Base-by-base conservation (phyloP, 2,329 filamentous ascomycete genomes). In the Sordariomycetes sp. region DNA sequence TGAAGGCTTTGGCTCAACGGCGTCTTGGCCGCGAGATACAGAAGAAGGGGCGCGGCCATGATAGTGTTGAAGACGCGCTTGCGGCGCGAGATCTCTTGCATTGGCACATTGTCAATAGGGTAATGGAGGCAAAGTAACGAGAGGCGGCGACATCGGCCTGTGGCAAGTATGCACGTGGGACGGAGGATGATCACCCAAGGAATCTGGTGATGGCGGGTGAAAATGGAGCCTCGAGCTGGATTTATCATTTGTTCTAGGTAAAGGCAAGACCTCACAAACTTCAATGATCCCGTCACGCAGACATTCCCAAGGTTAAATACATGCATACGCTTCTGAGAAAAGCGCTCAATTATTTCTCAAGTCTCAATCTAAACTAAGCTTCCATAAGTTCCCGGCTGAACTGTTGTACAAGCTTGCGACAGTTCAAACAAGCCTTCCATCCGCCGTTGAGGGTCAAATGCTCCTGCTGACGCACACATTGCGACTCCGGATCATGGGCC, bases 21-120 rank as follows among this genome's bases (percentile, higher is more conserved):
- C 65, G 73, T 24, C 67, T 79, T 1, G 64, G 66, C 14, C 67
- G 71, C n/a, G 59, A 63, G 1, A 77, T 79, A 28, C 77, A 74
- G 59, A 62, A 65, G 10, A 66, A 37, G 34, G 34, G 34, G 34
- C 34, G 65, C 3, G 65, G 64, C 8, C 74, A 77, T 58, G 72
- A 77, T 61, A 77, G 74, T 58, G 53, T 76, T 18, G 74, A 79
- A 61, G 76, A 79, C 60, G 74, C 75, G 4, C 61, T 76, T 54
- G 75, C 75, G 0, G 68, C 71, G 3, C 65, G 76, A 11, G 74
- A 77, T 59, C 59, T 78, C 40, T 64, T 72, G 5, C 64, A 72
- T 52, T 76, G 73, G 72, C 69, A 72, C 56, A 61, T 72, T 43
- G 51, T 54, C 14, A 60, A 62, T 28, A 37, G 40, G 16, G 35